Conservation (phyloP, 306 rosid species). For the Lablab purpureus region DNA sequence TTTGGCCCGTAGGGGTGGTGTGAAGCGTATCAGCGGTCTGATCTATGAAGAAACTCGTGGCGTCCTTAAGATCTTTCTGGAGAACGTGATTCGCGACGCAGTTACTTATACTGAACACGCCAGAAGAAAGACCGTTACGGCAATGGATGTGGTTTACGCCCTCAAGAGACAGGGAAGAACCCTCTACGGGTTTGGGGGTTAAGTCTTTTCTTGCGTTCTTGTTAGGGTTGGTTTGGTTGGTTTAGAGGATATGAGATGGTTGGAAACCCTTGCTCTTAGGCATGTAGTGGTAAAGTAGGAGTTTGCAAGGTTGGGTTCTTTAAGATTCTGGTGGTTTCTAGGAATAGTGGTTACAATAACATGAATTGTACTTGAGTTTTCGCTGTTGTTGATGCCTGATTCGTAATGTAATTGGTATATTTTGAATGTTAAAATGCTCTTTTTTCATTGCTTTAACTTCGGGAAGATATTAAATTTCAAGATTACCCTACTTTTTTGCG, state of each 20-base stretch:
- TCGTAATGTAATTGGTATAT: slow-evolving; percentile 19
- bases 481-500: too few relatives aligned
- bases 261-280: slow-evolving; percentile 63
- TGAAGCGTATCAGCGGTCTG: slow-evolving; percentile 75
- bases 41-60: slow-evolving; percentile 84
- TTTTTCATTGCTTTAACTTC: neutral
- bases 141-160: slow-evolving; percentile 79
- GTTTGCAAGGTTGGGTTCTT: neutral
- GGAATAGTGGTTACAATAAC: neutral
- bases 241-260: neutral
- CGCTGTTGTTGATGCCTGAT: neutral
- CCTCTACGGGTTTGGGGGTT: slow-evolving; percentile 80
- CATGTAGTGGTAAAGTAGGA: neutral
- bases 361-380: neutral
- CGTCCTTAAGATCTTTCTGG: slow-evolving; percentile 74
- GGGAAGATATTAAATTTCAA: too few relatives aligned
- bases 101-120: slow-evolving; percentile 84
- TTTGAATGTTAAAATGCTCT: neutral
- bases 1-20: slow-evolving; percentile 78
- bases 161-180: slow-evolving; percentile 83
- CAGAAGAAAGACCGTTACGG: slow-evolving; percentile 76
- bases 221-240: neutral
- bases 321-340: neutral
- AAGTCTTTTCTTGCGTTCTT: slow-evolving; percentile 20
- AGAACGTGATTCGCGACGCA: slow-evolving; percentile 80